Evolutionary conservation across 257 asterid species (phyloP), one percentile per base, ranked within the genome.

Genomic region (Echium plantagineum): DNA sequence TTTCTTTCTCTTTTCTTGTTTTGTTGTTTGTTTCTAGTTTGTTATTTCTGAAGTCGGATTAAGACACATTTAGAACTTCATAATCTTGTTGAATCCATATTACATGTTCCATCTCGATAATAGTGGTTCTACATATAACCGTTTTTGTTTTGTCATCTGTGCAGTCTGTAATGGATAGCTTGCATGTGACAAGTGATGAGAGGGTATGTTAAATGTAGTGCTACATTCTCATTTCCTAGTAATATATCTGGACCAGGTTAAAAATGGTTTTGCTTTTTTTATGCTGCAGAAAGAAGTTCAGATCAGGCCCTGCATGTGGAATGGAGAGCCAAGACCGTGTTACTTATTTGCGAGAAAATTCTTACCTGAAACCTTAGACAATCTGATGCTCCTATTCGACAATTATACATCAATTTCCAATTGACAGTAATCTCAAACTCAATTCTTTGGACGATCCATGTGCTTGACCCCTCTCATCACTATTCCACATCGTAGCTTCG

Each of bases 261-360:
- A 12, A 60, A 52, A 61, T 38, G 15, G 6, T 21, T 7, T 3
- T 22, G 12, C n/a, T 26, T 53, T 16, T 52, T 63, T 9, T 22
- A 12, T 21, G 65, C 48, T 77, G 82, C 94, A 91, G 98, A 85
- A 73, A 67, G 73, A 77, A 65, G 56, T 73, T 65, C 84, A 78
- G 77, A 73, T 76, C 59, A 70, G 53, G 52, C 89, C 84, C 5
- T 91, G 98, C 86, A 57, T 88, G 75, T 88, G 98, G 98, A 88
- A 88, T 26, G 98, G 95, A 67, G 80, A 73, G 32, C 78, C 67
- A 68, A 77, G 94, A 26, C 90, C 94, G 3, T 91, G 98, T 67
- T 88, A 84, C 70, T 72, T 91, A 70, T 91, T 91, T 31, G 98
- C 83, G 1, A 84, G 98, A 79, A 91, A 91, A 75, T 91, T 91